Evolutionary conservation across 352 stramenopile genomes (phyloP), one percentile per base, ranked within the genome.

Genomic region (Elongisporangium prolatum): DNA sequence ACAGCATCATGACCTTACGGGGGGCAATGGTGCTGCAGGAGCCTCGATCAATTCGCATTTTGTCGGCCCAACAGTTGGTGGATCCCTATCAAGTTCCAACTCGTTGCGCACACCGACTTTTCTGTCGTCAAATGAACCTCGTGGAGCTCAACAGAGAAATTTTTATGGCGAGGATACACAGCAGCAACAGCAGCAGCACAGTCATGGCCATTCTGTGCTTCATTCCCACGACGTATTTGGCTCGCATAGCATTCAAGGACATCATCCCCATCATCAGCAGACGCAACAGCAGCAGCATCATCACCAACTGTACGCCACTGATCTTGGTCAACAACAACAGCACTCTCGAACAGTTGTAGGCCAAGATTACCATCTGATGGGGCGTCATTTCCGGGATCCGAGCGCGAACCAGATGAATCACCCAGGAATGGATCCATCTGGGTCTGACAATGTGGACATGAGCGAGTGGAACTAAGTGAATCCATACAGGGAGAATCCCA

Each of bases 361-460:
- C 48, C 73, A 85, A 53, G 76, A 89, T 48, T 89, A 84, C 63
- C 64, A 71, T 34, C 25, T 86, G 21, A 66, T 83, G 57, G 54
- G 64, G 13, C 67, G 76, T 9, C 50, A 71, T 17, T 89, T 77
- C 68, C 74, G 79, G 50, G 69, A 74, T 61, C 65, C 72, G n/a
- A 74, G 68, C 22, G 63, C 57, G 28, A 71, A 63, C 54, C 51
- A 70, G 44, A 62, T 79, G 59, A 70, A 67, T 49, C 71, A 74
- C 48, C 62, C 64, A 8, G 72, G 66, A 47, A 84, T 87, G 68
- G 73, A 87, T 47, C 74, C 74, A 20, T 63, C 73, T 6, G 72
- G 78, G 48, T 59, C 69, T 25, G 70, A 69, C 49, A 69, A 85
- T 54, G 75, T 85, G 28, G 72, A 87, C 57, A 86, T 89, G 76